Percentiles rank a stretch among this genome's conserved stretches.
Evolutionary conservation across 2,329 filamentous ascomycete species (phyloP).

Genomic region (Daldinia eschscholtzii): DNA sequence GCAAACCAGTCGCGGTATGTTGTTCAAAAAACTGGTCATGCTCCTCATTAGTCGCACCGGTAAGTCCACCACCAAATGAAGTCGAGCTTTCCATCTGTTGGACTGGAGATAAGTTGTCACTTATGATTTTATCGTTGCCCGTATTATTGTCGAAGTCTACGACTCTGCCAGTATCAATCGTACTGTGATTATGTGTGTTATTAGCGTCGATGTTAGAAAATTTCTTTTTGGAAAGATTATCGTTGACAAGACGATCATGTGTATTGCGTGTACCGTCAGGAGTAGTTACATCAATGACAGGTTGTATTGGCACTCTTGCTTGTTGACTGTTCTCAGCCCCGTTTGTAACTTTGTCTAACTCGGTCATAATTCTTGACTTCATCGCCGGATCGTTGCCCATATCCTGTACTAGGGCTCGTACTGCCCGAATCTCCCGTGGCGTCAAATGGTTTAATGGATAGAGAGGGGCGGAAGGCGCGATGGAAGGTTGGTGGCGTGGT

Average conservation of each 20-base stretch:
- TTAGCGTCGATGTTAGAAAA: background rate
- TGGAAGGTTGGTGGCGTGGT: background rate
- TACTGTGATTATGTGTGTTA: background rate
- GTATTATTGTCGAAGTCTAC: background rate
- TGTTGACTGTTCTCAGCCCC: background rate
- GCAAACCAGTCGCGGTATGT: background rate
- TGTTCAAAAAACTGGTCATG: background rate
- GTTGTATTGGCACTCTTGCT: background rate
- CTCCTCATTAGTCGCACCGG: background rate
- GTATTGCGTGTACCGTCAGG: background rate
- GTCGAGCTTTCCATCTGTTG: background rate
- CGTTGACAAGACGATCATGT: background rate
- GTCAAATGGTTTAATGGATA: slow-evolving; percentile 17
- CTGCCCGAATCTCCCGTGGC: slow-evolving; percentile 15
- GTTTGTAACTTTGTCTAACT: slow-evolving; percentile 14
- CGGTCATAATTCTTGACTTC: background rate
- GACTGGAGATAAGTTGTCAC: background rate
- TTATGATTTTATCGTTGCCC: background rate
- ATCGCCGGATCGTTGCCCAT: slow-evolving; percentile 13
- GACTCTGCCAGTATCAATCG: background rate
- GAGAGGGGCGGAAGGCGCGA: background rate
- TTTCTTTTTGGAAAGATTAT: background rate
- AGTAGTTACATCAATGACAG: background rate
- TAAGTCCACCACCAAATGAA: background rate
- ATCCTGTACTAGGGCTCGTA: slow-evolving; percentile 14